Conservation (phyloP, 257 asterid species). For the Lithospermum erythrorhizon region DNA sequence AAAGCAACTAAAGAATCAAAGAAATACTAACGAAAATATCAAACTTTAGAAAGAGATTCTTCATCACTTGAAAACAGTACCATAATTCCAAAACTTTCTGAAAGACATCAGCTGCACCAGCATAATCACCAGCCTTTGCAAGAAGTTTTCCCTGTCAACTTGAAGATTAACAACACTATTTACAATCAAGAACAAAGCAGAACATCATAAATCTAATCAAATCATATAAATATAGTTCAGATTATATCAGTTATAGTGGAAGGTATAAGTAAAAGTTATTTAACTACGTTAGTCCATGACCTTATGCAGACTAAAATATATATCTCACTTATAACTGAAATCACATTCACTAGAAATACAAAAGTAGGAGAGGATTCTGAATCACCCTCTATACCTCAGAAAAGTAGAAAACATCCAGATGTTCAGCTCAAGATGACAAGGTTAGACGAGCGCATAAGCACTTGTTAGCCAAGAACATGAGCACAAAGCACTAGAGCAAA, state of each 20-base stretch:
- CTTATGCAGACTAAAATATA: background rate
- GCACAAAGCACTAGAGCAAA: no score
- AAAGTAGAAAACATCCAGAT: no score
- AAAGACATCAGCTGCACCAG: conserved; percentile 72
- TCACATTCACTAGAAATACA: no score
- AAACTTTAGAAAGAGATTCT: background rate
- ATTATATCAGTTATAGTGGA: background rate
- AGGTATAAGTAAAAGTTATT: background rate
- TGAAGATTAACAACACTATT: conserved; percentile 63
- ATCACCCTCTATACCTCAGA: no score
- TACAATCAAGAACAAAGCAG: conserved; percentile 19
- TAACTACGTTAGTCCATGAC: background rate
- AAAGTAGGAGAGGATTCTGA: no score
- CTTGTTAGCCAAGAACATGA: no score
- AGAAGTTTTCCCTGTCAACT: conserved; percentile 99
- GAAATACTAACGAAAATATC: background rate
- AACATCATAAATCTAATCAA: conserved; percentile 2
- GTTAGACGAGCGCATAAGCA: no score
- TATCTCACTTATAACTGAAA: no score
- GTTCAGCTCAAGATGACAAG: no score
- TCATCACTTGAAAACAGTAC: conserved; percentile 38
- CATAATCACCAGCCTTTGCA: conserved; percentile 80
- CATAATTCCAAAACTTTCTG: conserved; percentile 69
- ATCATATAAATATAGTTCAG: no score
- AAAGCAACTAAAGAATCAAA: background rate